Evolutionary conservation across 441 rosid genomes (phyloP).

Genomic region (Populus hybrid): DNA sequence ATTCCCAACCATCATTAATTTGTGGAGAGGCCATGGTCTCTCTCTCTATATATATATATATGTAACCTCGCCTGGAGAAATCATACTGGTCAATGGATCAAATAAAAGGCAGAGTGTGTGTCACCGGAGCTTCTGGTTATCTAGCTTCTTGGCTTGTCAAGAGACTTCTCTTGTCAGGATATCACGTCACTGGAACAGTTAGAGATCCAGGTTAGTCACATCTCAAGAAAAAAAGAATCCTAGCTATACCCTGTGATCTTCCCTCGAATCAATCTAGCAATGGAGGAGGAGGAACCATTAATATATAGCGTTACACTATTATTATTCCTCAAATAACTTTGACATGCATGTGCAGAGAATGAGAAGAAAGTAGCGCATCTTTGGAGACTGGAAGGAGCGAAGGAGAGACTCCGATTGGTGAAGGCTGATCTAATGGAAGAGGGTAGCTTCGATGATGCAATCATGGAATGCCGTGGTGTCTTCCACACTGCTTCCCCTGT

Average conservation of each 20-base stretch:
- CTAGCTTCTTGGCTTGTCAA: slow-evolving; percentile 87
- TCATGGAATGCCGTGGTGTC: slow-evolving; percentile 73
- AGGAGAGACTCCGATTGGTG: slow-evolving; percentile 69
- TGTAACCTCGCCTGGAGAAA: not conserved
- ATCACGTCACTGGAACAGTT: slow-evolving; percentile 77
- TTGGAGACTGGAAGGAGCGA: slow-evolving; percentile 74
- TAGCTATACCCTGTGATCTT: not conserved
- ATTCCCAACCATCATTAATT: not conserved
- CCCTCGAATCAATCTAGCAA: not conserved
- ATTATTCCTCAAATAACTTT: not conserved
- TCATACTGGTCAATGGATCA: slow-evolving; percentile 21
- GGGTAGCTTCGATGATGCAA: slow-evolving; percentile 79
- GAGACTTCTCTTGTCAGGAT: slow-evolving; percentile 68
- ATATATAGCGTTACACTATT: not conserved
- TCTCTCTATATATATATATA: too few relatives aligned
- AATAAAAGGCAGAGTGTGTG: slow-evolving; percentile 47
- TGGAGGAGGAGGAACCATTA: not conserved
- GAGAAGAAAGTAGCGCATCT: slow-evolving; percentile 67
- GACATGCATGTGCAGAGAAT: slow-evolving; percentile 38
- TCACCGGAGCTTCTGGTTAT: slow-evolving; percentile 80
- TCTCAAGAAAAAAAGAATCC: not conserved
- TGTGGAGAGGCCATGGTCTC: not conserved
- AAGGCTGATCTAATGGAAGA: slow-evolving; percentile 68
- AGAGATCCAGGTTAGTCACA: slow-evolving; percentile 61
- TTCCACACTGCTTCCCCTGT: slow-evolving; percentile 97